A percentile compares a stretch with the other conserved stretches of the same genome.
Evolutionary conservation across 805 yeast genomes (phyloP).

Genomic region (Kuraishia ogatae): DNA sequence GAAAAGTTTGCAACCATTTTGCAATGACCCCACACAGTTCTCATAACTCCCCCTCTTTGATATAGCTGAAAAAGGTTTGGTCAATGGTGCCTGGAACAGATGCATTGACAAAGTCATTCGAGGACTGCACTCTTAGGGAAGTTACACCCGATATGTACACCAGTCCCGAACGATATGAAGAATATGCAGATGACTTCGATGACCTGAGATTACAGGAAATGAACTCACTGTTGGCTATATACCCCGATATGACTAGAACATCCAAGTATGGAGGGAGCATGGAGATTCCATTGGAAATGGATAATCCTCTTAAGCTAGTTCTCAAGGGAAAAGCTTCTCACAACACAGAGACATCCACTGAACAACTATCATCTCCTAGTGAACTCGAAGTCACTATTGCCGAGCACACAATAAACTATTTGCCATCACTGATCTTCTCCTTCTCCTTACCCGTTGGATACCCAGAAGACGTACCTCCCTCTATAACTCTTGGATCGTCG

Average conservation of each 20-base stretch:
- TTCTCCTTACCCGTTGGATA: conserved; percentile 26
- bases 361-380: too few species aligned
- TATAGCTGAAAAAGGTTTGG: too few species aligned
- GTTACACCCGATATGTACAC: too few species aligned
- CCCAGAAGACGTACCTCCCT: conserved; percentile 24
- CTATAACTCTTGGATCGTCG: conserved; percentile 15
- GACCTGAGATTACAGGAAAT: conserved; percentile 24
- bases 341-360: too few species aligned
- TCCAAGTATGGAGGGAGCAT: conserved; percentile 15
- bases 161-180: too few species aligned
- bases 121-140: too few species aligned
- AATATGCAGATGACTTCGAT: too few species aligned
- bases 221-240: conserved; percentile 30
- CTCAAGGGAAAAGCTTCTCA: conserved; percentile 2
- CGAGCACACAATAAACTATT: conserved; percentile 10
- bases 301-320: conserved; percentile 10
- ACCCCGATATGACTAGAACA: conserved; percentile 22
- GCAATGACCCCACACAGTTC: too few species aligned
- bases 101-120: too few species aligned
- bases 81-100: too few species aligned
- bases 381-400: conserved; percentile 1
- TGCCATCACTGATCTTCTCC: conserved; percentile 23
- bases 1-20: too few species aligned
- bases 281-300: conserved; percentile 18
- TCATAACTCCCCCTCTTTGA: too few species aligned